These are phyloP conservation scores for Mortierella sp. DNA, from an alignment of 371 early-diverging fungal species.

Conservation along the genomic window DNA sequence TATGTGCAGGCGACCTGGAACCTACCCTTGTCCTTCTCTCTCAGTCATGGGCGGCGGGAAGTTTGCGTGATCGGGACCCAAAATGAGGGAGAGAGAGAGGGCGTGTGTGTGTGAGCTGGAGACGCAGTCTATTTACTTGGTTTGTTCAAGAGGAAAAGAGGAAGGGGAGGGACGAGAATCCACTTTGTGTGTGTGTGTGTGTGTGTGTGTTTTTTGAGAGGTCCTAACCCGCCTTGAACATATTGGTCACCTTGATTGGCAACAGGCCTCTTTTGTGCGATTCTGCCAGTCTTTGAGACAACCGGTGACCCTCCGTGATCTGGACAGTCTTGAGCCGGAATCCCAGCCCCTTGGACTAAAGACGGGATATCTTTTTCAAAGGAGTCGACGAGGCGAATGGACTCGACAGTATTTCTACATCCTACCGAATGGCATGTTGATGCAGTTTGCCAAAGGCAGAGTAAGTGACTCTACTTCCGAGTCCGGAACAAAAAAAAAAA, in stretches of 20 bases:
- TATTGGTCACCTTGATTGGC: too few species aligned
- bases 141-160: too few species aligned
- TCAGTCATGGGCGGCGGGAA: too few species aligned
- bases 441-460: slow-evolving; percentile 50
- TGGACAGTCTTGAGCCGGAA: slow-evolving; percentile 33
- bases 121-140: too few species aligned
- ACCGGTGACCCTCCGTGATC: slow-evolving; percentile 41
- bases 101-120: too few species aligned
- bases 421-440: slow-evolving; percentile 39
- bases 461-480: slow-evolving; percentile 6
- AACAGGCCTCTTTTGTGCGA: slow-evolving; percentile 28
- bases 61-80: too few species aligned
- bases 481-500: too few species aligned
- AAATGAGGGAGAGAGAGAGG: too few species aligned
- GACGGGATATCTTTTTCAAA: slow-evolving; percentile 43
- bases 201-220: background rate
- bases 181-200: background rate
- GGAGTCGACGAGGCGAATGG: slow-evolving; percentile 43
- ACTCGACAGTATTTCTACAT: slow-evolving; percentile 49
- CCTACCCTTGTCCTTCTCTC: background rate
- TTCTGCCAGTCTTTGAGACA: slow-evolving; percentile 39
- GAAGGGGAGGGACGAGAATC: too few species aligned
- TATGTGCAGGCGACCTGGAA: background rate
- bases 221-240: too few species aligned
- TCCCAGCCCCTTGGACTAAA: slow-evolving; percentile 34